A percentile compares a stretch with the other conserved stretches of the same genome.
Conservation (phyloP, 805 yeast species). For the Suhomyces prunicola region DNA sequence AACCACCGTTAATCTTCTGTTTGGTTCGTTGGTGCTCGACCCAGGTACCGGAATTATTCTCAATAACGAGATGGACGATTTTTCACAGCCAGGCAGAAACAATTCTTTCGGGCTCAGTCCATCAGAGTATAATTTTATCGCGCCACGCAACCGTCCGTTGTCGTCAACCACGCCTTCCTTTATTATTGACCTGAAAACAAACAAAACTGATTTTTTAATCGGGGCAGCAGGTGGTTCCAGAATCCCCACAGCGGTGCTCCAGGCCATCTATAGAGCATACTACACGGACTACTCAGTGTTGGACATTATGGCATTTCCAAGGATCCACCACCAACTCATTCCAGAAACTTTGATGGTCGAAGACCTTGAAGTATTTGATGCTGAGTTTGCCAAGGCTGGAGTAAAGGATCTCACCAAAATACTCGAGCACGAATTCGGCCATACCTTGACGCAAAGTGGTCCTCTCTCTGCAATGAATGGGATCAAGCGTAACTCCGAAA, state of each 20-base stretch:
- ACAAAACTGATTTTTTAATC: conserved; percentile 58
- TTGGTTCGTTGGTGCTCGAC: conserved; percentile 84
- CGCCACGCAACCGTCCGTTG: conserved; percentile 77
- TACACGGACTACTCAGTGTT: conserved; percentile 57
- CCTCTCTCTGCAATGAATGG: conserved; percentile 43
- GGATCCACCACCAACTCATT: conserved; percentile 85
- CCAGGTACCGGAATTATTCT: conserved; percentile 76
- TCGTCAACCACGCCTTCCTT: conserved; percentile 82
- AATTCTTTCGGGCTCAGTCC: conserved; percentile 84
- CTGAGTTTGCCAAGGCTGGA: conserved; percentile 26
- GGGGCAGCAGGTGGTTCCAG: conserved; percentile 97
- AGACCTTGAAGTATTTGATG: conserved; percentile 37
- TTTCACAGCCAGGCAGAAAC: conserved; percentile 63
- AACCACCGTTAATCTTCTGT: conserved; percentile 78
- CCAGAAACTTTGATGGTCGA: conserved; percentile 72
- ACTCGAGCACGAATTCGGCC: conserved; percentile 40
- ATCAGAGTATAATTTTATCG: conserved; percentile 71
- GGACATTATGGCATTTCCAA: conserved; percentile 72
- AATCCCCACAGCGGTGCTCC: conserved; percentile 78
- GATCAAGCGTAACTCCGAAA: conserved; percentile 41
- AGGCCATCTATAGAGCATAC: conserved; percentile 68
- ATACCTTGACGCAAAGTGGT: conserved; percentile 32
- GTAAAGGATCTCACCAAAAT: conserved; percentile 40
- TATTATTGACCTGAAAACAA: conserved; percentile 32
- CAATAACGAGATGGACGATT: conserved; percentile 94